These are phyloP conservation scores for Hypoxylon sp. DNA, from an alignment of 2,329 filamentous ascomycete genomes.

Conservation along the genomic window DNA sequence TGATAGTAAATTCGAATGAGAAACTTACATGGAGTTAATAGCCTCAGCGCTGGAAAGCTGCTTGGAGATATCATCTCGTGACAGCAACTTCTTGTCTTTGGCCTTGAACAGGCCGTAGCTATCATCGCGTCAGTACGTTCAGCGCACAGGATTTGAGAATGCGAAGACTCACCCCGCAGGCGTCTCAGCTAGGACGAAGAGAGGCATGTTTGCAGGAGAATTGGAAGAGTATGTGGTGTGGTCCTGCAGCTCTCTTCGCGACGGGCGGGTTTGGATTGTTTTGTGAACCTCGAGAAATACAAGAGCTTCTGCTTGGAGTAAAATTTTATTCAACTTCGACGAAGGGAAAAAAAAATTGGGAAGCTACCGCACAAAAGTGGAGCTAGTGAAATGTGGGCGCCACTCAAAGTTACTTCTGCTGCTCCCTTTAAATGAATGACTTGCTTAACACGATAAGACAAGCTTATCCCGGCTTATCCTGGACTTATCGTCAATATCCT, in stretches of 20 bases:
- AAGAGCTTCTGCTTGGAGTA: slow-evolving; percentile 39
- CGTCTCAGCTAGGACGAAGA: slow-evolving; percentile 95
- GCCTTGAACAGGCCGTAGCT: slow-evolving; percentile 99
- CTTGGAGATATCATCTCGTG: slow-evolving; percentile 82
- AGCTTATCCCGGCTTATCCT: slow-evolving; percentile 6
- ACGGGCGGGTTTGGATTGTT: slow-evolving; percentile 47
- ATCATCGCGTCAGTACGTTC: slow-evolving; percentile 48
- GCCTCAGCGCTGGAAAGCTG: slow-evolving; percentile 86
- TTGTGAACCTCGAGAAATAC: slow-evolving; percentile 42
- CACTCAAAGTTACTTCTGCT: slow-evolving; percentile 24
- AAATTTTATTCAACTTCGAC: slow-evolving; percentile 42
- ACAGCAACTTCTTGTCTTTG: slow-evolving; percentile 97
- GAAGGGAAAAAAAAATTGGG: slow-evolving; percentile 45
- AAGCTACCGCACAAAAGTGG: slow-evolving; percentile 45
- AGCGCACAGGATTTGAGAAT: slow-evolving; percentile 29
- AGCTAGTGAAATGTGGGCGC: slow-evolving; percentile 27
- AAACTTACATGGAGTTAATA: slow-evolving; percentile 84
- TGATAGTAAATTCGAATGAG: slow-evolving; percentile 6
- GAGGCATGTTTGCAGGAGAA: slow-evolving; percentile 74
- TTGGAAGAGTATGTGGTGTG: slow-evolving; percentile 16
- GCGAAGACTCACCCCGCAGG: slow-evolving; percentile 76
- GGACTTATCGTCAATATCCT: slow-evolving; percentile 14
- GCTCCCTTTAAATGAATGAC: slow-evolving; percentile 5
- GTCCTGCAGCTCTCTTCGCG: slow-evolving; percentile 50
- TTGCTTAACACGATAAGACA: slow-evolving; percentile 6